Conservation (phyloP, 1,284 basidiomycete genomes). For the Gymnopus androsaceus region DNA sequence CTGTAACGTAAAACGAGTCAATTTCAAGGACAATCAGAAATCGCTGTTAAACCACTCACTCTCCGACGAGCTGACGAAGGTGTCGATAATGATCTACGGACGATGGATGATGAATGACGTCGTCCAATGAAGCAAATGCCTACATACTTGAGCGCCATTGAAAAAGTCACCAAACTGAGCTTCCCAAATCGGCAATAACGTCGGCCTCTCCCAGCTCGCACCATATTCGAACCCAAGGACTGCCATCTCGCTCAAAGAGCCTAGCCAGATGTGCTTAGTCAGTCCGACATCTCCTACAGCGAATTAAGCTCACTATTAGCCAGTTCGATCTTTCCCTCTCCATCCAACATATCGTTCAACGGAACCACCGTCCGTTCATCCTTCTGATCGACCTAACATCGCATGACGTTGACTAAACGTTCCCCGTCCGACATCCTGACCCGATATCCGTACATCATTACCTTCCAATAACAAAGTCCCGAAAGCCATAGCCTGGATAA, state of each 20-base stretch:
- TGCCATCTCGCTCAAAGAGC: constrained; percentile 84
- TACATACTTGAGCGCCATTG: constrained; percentile 75
- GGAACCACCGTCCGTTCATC: constrained; percentile 79
- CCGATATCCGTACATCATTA: constrained; percentile 80
- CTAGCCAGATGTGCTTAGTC: constrained; percentile 41
- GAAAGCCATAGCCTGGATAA: constrained; percentile 74
- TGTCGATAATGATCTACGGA: constrained; percentile 77
- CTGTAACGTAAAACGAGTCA: constrained; percentile 44
- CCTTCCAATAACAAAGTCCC: constrained; percentile 82
- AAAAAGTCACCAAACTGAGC: constrained; percentile 93
- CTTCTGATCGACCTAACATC: constrained; percentile 86
- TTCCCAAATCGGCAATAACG: constrained; percentile 86
- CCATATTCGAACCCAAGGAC: constrained; percentile 91
- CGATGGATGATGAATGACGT: background rate
- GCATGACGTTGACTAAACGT: constrained; percentile 92
- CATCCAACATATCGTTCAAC: constrained; percentile 66
- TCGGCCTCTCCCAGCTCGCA: constrained; percentile 82
- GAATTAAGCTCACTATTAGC: constrained; percentile 70
- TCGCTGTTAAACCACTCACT: constrained; percentile 46
- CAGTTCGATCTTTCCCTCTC: constrained; percentile 74
- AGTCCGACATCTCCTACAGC: constrained; percentile 1
- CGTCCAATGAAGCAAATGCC: background rate
- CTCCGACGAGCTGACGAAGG: constrained; percentile 81
- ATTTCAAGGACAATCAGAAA: background rate
- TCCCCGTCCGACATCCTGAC: constrained; percentile 88